A percentile compares a stretch with the other conserved stretches of the same genome.
phyloP scores from a whole-genome alignment of 2,329 filamentous ascomycete genomes.

The Akanthomyces lecanii region DNA sequence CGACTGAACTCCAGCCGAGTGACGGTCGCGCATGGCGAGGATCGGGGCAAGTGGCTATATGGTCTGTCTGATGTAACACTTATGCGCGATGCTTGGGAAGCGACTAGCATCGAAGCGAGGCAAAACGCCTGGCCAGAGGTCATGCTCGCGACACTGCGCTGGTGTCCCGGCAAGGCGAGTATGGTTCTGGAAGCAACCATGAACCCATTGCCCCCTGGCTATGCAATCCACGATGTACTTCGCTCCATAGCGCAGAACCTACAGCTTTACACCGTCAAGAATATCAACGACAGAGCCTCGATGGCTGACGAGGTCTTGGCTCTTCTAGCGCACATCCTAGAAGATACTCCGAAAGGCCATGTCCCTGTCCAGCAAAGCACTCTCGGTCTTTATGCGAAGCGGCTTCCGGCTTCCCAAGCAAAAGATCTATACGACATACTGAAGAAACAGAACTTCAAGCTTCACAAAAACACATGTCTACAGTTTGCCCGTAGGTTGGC shows the following conservation, averaged over 20 bases:
- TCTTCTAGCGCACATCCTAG: conserved; percentile 27
- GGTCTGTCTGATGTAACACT: conserved; percentile 25
- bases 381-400: conserved; percentile 31
- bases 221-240: conserved; percentile 35
- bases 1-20: neutral
- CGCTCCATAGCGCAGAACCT: conserved; percentile 28
- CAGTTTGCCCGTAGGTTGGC: conserved; percentile 47
- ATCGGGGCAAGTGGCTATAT: conserved; percentile 29
- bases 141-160: conserved; percentile 35
- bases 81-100: conserved; percentile 34
- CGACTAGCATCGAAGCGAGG: conserved; percentile 25
- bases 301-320: conserved; percentile 30
- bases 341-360: conserved; percentile 27
- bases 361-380: conserved; percentile 36
- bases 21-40: conserved; percentile 21
- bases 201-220: conserved; percentile 33
- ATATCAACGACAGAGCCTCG: conserved; percentile 21
- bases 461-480: conserved; percentile 42
- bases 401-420: conserved; percentile 29
- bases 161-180: conserved; percentile 28
- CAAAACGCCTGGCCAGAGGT: conserved; percentile 28
- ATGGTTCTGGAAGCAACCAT: conserved; percentile 36
- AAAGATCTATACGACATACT: conserved; percentile 36
- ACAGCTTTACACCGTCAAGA: conserved; percentile 19
- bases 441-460: conserved; percentile 22